phyloP scores from a whole-genome alignment of 139 green algal species.

The Micractinium sp. region DNA sequence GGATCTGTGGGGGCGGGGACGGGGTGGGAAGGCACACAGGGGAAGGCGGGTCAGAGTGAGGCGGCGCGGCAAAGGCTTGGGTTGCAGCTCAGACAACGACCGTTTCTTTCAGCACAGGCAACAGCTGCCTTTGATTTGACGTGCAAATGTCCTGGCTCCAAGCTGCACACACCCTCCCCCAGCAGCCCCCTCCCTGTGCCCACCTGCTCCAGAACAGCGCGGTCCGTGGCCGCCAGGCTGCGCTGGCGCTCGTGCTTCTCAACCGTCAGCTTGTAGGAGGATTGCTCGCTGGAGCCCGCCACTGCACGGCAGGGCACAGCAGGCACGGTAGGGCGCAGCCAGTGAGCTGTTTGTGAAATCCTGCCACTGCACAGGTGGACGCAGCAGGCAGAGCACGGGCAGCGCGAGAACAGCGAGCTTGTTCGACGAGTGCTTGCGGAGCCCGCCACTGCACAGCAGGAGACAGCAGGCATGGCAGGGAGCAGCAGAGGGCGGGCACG shows the following conservation, averaged over 20 bases:
- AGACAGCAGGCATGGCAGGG: no score
- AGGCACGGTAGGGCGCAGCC: no score
- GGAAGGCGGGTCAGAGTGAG: background rate
- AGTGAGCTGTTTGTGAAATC: no score
- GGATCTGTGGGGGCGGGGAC: background rate
- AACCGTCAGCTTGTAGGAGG: conserved; percentile 11
- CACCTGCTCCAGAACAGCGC: background rate
- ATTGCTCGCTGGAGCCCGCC: conserved; percentile 1
- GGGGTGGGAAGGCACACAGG: background rate
- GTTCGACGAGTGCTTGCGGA: background rate
- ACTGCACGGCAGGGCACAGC: background rate
- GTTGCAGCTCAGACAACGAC: no score
- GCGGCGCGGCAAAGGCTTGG: no score
- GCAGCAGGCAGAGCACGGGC: background rate
- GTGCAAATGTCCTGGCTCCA: background rate
- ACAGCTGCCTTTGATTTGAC: background rate
- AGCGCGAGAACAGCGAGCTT: background rate
- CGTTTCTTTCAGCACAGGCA: background rate
- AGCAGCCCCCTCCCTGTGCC: no score
- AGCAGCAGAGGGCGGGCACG: no score
- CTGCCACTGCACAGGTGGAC: background rate
- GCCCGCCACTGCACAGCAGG: no score
- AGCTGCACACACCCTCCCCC: background rate
- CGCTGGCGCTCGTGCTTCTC: conserved; percentile 21
- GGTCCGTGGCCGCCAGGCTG: background rate